These are phyloP conservation scores for Mycosarcoma mackinlayi DNA, from an alignment of 1,284 basidiomycete genomes.

Conservation along the genomic window DNA sequence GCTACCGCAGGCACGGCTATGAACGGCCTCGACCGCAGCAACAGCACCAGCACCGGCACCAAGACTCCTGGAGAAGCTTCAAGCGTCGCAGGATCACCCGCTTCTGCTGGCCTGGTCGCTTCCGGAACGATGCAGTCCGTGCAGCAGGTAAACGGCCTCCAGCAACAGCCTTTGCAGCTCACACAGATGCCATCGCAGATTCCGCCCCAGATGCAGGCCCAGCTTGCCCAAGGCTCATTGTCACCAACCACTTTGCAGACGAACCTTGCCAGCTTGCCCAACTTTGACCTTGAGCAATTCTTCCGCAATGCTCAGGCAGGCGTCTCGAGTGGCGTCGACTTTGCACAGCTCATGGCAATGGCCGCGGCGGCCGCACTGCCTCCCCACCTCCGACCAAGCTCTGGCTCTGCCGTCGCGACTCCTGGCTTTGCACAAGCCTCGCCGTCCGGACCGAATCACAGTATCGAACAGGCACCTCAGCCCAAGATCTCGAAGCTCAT, in stretches of 20 bases:
- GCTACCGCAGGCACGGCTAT: slow-evolving; percentile 34
- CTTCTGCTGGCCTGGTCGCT: slow-evolving; percentile 15
- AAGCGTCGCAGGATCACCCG: slow-evolving; percentile 36
- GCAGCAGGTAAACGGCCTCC: slow-evolving; percentile 20
- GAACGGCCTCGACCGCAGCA: slow-evolving; percentile 41
- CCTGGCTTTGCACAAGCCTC: slow-evolving; percentile 27
- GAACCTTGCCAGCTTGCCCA: slow-evolving; percentile 59
- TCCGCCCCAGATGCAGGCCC: slow-evolving; percentile 45
- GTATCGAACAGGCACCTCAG: slow-evolving; percentile 52
- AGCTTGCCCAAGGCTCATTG: slow-evolving; percentile 55
- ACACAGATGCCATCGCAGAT: slow-evolving; percentile 36
- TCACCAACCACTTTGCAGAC: slow-evolving; percentile 56
- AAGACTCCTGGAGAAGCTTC: slow-evolving; percentile 46
- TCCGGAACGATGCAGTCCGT: slow-evolving; percentile 11
- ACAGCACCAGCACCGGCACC: slow-evolving; percentile 45
- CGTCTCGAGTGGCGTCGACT: slow-evolving; percentile 59
- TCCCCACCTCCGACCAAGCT: slow-evolving; percentile 36
- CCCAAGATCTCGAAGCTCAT: slow-evolving; percentile 70
- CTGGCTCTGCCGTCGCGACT: background rate
- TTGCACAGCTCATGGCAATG: slow-evolving; percentile 74
- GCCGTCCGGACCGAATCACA: slow-evolving; percentile 31
- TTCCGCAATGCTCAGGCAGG: slow-evolving; percentile 54
- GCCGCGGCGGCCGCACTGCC: slow-evolving; percentile 68
- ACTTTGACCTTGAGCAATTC: slow-evolving; percentile 59
- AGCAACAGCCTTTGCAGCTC: slow-evolving; percentile 16